These are phyloP conservation scores for thale cress (Arabidopsis thaliana) DNA, from an alignment of 345 rosid species.

Conservation along the genomic window DNA sequence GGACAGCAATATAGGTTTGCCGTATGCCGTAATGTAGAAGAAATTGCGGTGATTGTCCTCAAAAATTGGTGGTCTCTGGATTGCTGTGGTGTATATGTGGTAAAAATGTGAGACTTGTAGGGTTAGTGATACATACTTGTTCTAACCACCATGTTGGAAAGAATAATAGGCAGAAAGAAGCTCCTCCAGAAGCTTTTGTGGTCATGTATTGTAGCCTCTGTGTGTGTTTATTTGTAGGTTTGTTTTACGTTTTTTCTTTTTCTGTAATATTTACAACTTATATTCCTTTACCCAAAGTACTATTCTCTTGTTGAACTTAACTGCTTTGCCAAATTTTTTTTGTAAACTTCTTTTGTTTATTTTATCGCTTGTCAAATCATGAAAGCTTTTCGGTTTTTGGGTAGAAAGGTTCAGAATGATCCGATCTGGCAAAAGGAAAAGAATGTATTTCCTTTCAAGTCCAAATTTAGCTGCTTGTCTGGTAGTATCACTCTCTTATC, in stretches of 20 bases:
- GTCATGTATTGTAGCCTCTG: conserved; percentile 37
- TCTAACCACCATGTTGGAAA: conserved; percentile 49
- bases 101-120: conserved; percentile 45
- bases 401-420: conserved; percentile 88
- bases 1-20: conserved; percentile 45
- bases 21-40: conserved; percentile 37
- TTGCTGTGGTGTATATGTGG: conserved; percentile 41
- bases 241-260: conserved; percentile 28
- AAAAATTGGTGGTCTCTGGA: conserved; percentile 32
- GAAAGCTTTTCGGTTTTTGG: not conserved
- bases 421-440: conserved; percentile 84
- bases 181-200: conserved; percentile 30
- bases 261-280: conserved; percentile 32
- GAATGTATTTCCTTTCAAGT: conserved; percentile 52
- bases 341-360: not conserved
- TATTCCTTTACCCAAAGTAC: conserved; percentile 31
- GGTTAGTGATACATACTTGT: conserved; percentile 47
- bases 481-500: not conserved
- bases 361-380: not conserved
- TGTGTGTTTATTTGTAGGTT: conserved; percentile 44
- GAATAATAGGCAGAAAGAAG: conserved; percentile 36
- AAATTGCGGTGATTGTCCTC: conserved; percentile 20
- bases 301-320: conserved; percentile 24
- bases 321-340: conserved; percentile 20
- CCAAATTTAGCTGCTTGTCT: not conserved